phyloP scores from a whole-genome alignment of 345 rosid genomes.

The Hibiscus trionum region DNA sequence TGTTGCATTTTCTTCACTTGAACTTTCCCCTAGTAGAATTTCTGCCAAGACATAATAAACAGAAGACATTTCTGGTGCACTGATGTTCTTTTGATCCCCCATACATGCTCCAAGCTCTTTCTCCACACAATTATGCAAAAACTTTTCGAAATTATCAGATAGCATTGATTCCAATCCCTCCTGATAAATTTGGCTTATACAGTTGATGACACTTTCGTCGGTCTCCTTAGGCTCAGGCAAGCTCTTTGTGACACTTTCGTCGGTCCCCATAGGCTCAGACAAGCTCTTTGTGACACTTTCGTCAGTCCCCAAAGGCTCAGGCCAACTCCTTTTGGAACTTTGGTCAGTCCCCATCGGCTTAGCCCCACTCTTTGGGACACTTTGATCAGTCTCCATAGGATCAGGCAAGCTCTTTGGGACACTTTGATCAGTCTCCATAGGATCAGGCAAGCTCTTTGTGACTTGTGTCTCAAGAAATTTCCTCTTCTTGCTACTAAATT shows the following conservation, averaged over 20 bases:
- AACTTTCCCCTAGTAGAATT: constrained; percentile 12
- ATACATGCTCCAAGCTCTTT: constrained; percentile 13
- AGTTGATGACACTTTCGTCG: background rate
- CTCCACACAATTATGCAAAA: constrained; percentile 14
- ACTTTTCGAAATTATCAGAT: constrained; percentile 22
- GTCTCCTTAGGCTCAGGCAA: background rate
- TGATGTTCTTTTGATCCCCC: constrained; percentile 15
- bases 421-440: constrained; percentile 2
- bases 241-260: background rate
- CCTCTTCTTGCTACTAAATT: constrained; percentile 25
- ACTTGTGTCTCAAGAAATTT: constrained; percentile 27
- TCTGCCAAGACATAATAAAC: constrained; percentile 17
- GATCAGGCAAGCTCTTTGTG: constrained; percentile 9
- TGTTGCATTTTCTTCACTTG: background rate
- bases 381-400: constrained; percentile 1
- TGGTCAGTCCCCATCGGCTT: background rate
- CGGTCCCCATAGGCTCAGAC: background rate
- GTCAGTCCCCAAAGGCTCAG: background rate
- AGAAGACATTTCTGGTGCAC: constrained; percentile 15
- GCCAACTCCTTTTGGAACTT: background rate
- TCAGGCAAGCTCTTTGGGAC: background rate
- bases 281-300: background rate
- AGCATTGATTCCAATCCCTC: constrained; percentile 25
- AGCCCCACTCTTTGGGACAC: background rate
- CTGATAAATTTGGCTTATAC: constrained; percentile 24